Base-by-base conservation (phyloP, 129 eudicot species). In the Cynara cardunculus region DNA sequence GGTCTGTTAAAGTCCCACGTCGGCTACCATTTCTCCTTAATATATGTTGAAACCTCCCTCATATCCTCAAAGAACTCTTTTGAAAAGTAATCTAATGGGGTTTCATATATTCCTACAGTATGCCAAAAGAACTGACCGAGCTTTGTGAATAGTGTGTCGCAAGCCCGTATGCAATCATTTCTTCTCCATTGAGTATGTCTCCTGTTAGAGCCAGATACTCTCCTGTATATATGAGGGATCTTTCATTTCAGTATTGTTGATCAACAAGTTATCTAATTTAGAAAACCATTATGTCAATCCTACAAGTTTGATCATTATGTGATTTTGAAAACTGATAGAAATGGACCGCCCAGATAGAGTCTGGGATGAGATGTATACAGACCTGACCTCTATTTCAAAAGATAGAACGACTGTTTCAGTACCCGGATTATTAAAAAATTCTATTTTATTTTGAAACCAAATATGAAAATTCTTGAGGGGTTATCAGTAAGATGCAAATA, bases 141-240 rank as follows among this genome's bases (percentile, higher is more conserved):
- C 74, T 82, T 30, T 9, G 87, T 73, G 96, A 85, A 84, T 91
- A 91, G 79, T 94, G 97, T 13, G 98, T 94, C 35, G 98, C 98
- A 80, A 94, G 92, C 76, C 98, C 98, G 76, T 95, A 94, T 37
- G 93, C 93, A 32, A 84, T 41, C 98, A 91, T 91, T 82, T 91
- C 98, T 13, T 85, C 93, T 61, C 98, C 98, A 87, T 88, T 89
- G 22, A 94, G 86, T 30, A 34, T 86, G 69, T 78, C 93, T 28
- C 98, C 94, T 7, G 97, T 90, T 79, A 94, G 75, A 69, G 86
- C 98, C 81, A 94, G 75, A 83, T 94, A 91, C 85, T 94, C 98
- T 72, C 98, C 97, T 94, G 89, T 67, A 82, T 25, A 37, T 16
- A n/a, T n/a, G n/a, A 77, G 4, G 5, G 9, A 56, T 5, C 4